These are phyloP conservation scores for Candida namnaoensis DNA, from an alignment of 805 yeast genomes.

Conservation along the genomic window DNA sequence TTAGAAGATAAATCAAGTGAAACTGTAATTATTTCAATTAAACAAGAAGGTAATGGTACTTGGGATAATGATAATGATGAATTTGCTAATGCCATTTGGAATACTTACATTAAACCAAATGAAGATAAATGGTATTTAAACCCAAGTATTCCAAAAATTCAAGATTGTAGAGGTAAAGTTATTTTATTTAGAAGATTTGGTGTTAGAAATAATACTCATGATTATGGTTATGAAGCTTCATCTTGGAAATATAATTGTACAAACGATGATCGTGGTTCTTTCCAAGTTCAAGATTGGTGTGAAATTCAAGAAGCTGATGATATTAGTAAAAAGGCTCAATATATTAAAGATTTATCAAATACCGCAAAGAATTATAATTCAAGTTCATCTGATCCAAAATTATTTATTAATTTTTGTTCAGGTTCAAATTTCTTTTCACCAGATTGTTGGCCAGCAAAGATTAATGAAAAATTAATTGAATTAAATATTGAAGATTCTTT, in stretches of 20 bases:
- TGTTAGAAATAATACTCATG: conserved; percentile 36
- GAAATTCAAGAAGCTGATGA: conserved; percentile 47
- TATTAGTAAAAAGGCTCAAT: conserved; percentile 45
- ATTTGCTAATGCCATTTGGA: conserved; percentile 55
- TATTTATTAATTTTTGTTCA: conserved; percentile 65
- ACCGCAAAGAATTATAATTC: conserved; percentile 42
- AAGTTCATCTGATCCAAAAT: conserved; percentile 38
- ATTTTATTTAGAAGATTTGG: conserved; percentile 66
- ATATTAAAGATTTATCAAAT: conserved; percentile 45
- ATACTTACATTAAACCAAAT: conserved; percentile 38
- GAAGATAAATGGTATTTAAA: conserved; percentile 54
- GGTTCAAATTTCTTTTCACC: conserved; percentile 67
- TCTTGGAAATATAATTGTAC: conserved; percentile 60
- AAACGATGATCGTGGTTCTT: conserved; percentile 52
- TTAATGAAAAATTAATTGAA: conserved; percentile 41
- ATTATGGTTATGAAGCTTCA: conserved; percentile 60
- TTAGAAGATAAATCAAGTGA: conserved; percentile 45
- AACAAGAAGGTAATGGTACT: conserved; percentile 63
- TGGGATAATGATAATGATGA: conserved; percentile 61
- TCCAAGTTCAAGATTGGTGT: conserved; percentile 69
- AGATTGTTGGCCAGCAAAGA: conserved; percentile 66
- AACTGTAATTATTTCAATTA: conserved; percentile 56
- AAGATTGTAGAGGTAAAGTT: conserved; percentile 60
- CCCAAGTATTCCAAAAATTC: conserved; percentile 45
- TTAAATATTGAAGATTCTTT: conserved; percentile 38